Evolutionary conservation across 805 yeast genomes (phyloP).

Genomic region (Brettanomyces custersianus): DNA sequence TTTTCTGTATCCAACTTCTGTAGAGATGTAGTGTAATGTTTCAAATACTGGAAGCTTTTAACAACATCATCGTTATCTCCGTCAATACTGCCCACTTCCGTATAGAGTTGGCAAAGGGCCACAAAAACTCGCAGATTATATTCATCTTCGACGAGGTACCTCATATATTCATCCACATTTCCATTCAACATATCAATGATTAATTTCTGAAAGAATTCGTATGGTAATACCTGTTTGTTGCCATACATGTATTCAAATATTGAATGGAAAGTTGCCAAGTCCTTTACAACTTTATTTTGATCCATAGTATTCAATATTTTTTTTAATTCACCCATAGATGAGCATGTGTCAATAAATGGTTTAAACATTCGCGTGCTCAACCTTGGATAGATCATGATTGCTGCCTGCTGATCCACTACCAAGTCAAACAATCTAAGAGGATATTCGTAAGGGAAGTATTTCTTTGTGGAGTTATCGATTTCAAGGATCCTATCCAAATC

Average conservation of each 20-base stretch:
- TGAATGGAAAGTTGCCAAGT: conserved; percentile 3
- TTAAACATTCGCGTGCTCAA: conserved; percentile 11
- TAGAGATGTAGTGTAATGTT: conserved; percentile 8
- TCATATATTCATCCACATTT: conserved; percentile 2
- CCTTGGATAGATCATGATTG: conserved; percentile 16
- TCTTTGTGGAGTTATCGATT: conserved; percentile 7
- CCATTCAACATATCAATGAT: conserved; percentile 7
- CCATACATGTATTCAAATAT: conserved; percentile 5
- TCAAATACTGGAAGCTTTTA: conserved; percentile 6
- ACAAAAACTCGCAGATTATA: conserved; percentile 6
- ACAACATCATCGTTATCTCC: conserved; percentile 8
- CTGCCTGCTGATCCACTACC: conserved; percentile 10
- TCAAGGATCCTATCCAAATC: neutral
- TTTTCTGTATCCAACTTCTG: neutral
- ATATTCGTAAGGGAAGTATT: conserved; percentile 11
- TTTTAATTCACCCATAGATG: conserved; percentile 7
- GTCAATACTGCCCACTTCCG: conserved; percentile 8
- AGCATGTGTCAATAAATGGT: conserved; percentile 8
- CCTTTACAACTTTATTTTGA: conserved; percentile 4
- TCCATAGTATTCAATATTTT: conserved; percentile 5
- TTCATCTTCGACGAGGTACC: conserved; percentile 7
- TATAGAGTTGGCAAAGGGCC: conserved; percentile 7
- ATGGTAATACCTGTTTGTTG: conserved; percentile 4
- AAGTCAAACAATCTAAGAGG: conserved; percentile 19
- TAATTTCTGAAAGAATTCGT: conserved; percentile 9